phyloP scores from a whole-genome alignment of 305 asterid genomes.

The Striga hermonthica region DNA sequence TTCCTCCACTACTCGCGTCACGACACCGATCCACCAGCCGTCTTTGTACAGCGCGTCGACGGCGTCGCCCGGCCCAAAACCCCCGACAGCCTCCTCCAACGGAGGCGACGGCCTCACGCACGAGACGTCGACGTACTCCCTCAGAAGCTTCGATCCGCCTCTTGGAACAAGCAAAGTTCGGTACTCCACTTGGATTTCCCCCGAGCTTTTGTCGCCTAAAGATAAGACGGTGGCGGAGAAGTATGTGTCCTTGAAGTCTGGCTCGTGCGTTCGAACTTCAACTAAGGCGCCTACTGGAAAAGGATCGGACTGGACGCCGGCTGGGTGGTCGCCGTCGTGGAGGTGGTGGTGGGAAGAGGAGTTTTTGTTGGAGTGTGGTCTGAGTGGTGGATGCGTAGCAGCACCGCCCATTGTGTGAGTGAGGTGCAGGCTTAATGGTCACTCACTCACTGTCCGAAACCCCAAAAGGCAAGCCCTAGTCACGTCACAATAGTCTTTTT shows the following conservation, averaged over 20 bases:
- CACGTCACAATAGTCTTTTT: too few relatives aligned
- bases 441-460: too few relatives aligned
- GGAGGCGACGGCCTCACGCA: constrained; percentile 59
- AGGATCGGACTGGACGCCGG: background rate
- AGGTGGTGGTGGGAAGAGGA: constrained; percentile 7
- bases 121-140: constrained; percentile 37
- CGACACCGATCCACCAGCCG: constrained; percentile 79
- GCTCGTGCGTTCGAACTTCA: constrained; percentile 57
- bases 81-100: constrained; percentile 17
- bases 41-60: constrained; percentile 64
- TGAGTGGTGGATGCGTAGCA: constrained; percentile 20
- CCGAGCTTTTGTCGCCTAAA: constrained; percentile 18
- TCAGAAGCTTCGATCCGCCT: constrained; percentile 37
- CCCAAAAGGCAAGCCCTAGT: too few relatives aligned
- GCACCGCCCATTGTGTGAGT: constrained; percentile 37
- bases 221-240: constrained; percentile 48
- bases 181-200: constrained; percentile 45
- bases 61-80: constrained; percentile 42
- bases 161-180: constrained; percentile 41
- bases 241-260: constrained; percentile 45
- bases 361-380: constrained; percentile 16
- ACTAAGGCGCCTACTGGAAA: constrained; percentile 40
- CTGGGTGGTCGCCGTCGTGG: constrained; percentile 6
- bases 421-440: constrained; percentile 27
- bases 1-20: constrained; percentile 29